Base-by-base conservation (phyloP, 805 yeast species). In the Soucietia sequanensis region DNA sequence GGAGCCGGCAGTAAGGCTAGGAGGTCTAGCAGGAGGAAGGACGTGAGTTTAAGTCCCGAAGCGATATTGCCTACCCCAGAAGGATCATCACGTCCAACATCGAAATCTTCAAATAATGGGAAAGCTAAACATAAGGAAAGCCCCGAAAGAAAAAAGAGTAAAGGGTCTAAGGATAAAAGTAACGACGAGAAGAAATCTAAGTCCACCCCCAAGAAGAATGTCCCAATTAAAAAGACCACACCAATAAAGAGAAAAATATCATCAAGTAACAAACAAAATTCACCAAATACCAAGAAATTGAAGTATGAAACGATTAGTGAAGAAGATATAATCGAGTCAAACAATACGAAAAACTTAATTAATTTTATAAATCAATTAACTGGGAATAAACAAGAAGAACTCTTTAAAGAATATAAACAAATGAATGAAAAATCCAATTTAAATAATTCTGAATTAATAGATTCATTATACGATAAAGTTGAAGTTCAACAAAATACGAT, bases 361-460 rank as follows among this genome's bases (percentile, higher is more conserved):
- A 48, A 45, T 15, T 43, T 65, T 24, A 47, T 65, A 19, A 58
- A 62, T 34, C 39, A 49, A 19, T 52, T 65, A 15, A 52, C 65
- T 14, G 48, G 52, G 23, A 56, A 65, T 4, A 48, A 54, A 21
- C 65, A 59, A 33, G 69, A 65, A 40, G 56, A 46, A 28, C 28
- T 60, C 12, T 60, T 65, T 33, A 42, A 42, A 7, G 45, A 45
- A 32, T 62, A 56, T 42, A 52, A 56, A 26, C 38, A 37, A 10
- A 45, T 47, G 21, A 38, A 46, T 1, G 43, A 40, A 13, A 22
- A 35, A 7, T 49, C 48, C 23, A 21, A 54, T 12, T 45, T 44
- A 6, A 43, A 43, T 27, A 48, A 52, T 29, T 44, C 45, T n/a
- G 42, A 30, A 21, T 35, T 52, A 12, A 64, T 66, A 12, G 39